phyloP scores from a whole-genome alignment of 768 basidiomycete genomes.

The Lactarius sp. region DNA sequence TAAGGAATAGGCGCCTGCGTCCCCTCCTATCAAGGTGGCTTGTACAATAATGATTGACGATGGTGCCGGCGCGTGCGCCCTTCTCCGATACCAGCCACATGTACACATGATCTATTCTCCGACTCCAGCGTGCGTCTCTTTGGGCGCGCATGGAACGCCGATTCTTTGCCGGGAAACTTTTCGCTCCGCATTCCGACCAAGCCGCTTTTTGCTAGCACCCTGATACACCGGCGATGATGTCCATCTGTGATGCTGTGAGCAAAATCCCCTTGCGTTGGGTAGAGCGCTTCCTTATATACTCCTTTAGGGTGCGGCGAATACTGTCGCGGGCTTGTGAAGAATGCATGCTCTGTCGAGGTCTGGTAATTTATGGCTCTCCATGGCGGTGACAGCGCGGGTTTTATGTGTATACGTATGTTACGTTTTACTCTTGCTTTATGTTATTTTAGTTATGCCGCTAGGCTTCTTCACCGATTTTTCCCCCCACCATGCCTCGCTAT shows the following conservation, averaged over 20 bases:
- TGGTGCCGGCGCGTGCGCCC: conserved; percentile 2
- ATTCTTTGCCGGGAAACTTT: not conserved
- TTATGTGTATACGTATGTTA: conserved; percentile 3
- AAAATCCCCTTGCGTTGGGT: not conserved
- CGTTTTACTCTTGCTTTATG: not conserved
- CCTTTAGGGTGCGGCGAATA: not conserved
- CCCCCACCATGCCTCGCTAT: not conserved
- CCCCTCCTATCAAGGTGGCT: conserved; percentile 18
- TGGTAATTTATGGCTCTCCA: conserved; percentile 16
- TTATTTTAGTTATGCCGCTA: not conserved
- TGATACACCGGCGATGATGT: not conserved
- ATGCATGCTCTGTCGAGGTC: not conserved
- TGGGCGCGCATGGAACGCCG: not conserved
- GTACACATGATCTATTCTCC: conserved; percentile 18
- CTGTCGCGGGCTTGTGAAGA: not conserved
- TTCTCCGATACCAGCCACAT: conserved; percentile 16
- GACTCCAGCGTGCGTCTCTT: not conserved
- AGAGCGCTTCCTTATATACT: not conserved
- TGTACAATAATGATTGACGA: conserved; percentile 15
- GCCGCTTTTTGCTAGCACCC: not conserved
- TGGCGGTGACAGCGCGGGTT: not conserved
- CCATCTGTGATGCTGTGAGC: not conserved
- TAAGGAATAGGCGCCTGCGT: conserved; percentile 18
- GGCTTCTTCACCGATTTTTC: not conserved
- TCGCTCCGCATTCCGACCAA: conserved; percentile 1